Evolutionary conservation across 805 yeast species (phyloP), one percentile per base, ranked within the genome.

Genomic region (Kluyveromyces nonfermentans): DNA sequence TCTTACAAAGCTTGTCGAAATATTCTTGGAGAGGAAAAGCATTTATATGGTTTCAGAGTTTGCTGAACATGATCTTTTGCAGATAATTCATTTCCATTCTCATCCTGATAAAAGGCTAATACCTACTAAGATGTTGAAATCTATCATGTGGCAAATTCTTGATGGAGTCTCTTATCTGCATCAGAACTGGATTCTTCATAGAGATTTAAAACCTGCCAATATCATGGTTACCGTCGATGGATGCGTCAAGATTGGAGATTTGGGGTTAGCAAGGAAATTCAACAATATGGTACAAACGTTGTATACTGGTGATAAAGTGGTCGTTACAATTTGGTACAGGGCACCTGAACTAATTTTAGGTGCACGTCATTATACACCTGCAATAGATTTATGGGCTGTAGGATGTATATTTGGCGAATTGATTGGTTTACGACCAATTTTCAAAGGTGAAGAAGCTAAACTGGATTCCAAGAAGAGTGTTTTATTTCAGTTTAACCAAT

Each of bases 391-490:
- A 31, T 89, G 97, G 97, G 95, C 97, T 0, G 86, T 85, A 4
- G 97, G 97, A 0, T 89, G 97, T 61, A 89, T 89, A 4, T 68
- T 90, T 52, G 97, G 96, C 0, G 99, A 93, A 59, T 67, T 93
- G 41, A 68, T 93, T 12, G 85, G 95, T 1, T 65, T 93, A 28
- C 68, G 96, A 53, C 99, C 99, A 0, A 81, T 93, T 8, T 93
- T 93, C 68, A 93, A 93, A 62, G 98, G 98, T 43, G 98, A 93
- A 64, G 99, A 93, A 59, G 93, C 95, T 12, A 90, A 90, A 54
- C 84, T 90, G 75, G 97, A 89, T 60, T 85, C 84, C 52, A 90
- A 88, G 57, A 89, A 90, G 57, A 82, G 80, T 44, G 89, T 90
- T 4, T 97, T 97, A 2, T 93, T 93, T 63, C 98, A 93, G 63